Percentiles rank a stretch among this genome's conserved stretches.
Conservation (phyloP, 1,139 yeast species). For the Diutina pseudorugosa region DNA sequence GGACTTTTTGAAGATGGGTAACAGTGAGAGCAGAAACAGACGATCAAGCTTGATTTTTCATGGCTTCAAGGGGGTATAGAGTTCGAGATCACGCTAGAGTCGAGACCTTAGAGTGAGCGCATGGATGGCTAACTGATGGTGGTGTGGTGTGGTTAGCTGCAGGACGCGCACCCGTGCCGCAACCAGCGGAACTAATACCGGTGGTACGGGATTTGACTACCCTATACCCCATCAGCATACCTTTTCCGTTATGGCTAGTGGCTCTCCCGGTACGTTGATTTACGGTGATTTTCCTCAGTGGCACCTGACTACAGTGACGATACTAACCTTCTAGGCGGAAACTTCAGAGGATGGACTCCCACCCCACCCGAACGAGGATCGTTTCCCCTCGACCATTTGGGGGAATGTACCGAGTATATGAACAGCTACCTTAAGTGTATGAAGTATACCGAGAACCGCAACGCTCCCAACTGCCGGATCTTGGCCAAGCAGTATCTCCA, state of each 20-base stretch:
- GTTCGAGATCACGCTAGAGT: no score
- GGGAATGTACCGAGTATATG: constrained; percentile 75
- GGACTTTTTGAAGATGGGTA: no score
- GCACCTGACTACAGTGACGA: no score
- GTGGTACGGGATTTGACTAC: background rate
- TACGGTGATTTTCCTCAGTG: no score
- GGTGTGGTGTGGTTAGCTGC: no score
- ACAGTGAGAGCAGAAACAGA: no score
- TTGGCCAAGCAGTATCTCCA: constrained; percentile 71
- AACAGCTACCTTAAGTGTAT: constrained; percentile 65
- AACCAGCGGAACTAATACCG: background rate
- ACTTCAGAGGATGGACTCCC: constrained; percentile 51
- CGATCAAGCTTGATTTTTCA: no score
- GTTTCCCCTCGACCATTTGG: constrained; percentile 87
- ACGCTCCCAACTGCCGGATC: constrained; percentile 80
- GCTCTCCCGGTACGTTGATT: constrained; percentile 1
- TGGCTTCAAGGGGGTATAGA: no score
- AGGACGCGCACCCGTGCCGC: no score
- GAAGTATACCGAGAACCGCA: constrained; percentile 64
- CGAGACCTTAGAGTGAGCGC: no score
- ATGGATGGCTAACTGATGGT: no score
- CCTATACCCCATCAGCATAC: background rate
- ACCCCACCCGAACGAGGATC: constrained; percentile 96
- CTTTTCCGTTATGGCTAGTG: background rate
- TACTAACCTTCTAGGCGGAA: constrained; percentile 22